Base-by-base conservation (phyloP, 2,329 filamentous ascomycete genomes). In the Curvularia sp. region DNA sequence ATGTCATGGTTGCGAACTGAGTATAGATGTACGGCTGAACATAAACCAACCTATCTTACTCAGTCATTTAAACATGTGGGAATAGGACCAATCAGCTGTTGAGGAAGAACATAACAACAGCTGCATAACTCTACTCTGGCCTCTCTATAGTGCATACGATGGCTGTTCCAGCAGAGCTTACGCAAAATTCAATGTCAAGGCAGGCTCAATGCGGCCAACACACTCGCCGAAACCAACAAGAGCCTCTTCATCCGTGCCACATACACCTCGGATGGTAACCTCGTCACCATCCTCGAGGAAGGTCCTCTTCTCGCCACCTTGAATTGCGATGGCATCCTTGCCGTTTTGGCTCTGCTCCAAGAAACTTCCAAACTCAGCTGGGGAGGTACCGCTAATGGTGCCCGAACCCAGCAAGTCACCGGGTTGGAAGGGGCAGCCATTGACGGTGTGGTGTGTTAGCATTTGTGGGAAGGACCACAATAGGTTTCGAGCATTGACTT, bases 401-500 rank as follows among this genome's bases (percentile, higher is more conserved):
- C 91, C 91, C 2, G 89, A 91, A 2, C 90, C 91, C 5, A 95
- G 79, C 51, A 95, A 76, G 71, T 95, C 91, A 32, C 91, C 91
- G 0, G 87, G 84, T 46, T 86, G 84, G 81, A 95, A 83, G 3
- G 87, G 86, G 74, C 91, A 95, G 5, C 91, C 91, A 1, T 88
- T 90, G 46, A 91, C 83, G 1, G 88, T 87, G 73, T 94, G 91
- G 73, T 94, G 91, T 1, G 91, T 86, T 39, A 94, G 81, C 90
- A 93, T 93, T 74, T 94, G 91, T 4, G 89, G 85, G 78, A 93
- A 94, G 0, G 89, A 93, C 83, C 87, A 94, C n/a, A 94, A 81
- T 10, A 94, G 80, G 69, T 93, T 84, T 64, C 82, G 85, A 9
- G 87, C 84, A 83, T 89, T 59, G 83, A 89, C 60, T 78, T 82